Evolutionary conservation across 2,329 filamentous ascomycete species (phyloP).

Genomic region (Paramyrothecium roridum): DNA sequence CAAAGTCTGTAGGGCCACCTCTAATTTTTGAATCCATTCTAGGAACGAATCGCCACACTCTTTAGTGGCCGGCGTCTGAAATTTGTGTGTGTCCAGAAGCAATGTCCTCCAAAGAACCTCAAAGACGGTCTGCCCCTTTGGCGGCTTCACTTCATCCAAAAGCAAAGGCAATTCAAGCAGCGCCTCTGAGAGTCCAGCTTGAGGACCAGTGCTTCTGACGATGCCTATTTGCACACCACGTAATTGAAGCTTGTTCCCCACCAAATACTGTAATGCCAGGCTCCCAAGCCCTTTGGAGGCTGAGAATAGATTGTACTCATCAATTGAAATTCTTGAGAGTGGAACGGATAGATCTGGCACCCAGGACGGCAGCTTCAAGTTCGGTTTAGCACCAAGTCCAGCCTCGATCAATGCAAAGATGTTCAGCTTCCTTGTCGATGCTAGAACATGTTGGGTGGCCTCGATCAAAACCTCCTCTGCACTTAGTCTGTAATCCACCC

Average conservation of each 20-base stretch:
- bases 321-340: not conserved
- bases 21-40: not conserved
- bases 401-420: not conserved
- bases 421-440: not conserved
- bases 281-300: not conserved
- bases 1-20: not conserved
- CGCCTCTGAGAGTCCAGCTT: not conserved
- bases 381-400: not conserved
- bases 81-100: not conserved
- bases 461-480: not conserved
- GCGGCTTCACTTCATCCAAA: not conserved
- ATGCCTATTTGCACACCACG: not conserved
- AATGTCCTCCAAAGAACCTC: not conserved
- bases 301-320: not conserved
- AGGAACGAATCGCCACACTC: not conserved
- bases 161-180: not conserved
- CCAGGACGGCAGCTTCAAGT: not conserved
- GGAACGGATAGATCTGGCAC: not conserved
- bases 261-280: not conserved
- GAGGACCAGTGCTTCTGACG: not conserved
- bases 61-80: not conserved
- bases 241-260: not conserved
- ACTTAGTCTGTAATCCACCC: not conserved
- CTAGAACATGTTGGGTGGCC: not conserved
- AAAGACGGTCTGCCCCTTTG: not conserved